Conservation (phyloP, 2,329 filamentous ascomycete genomes). For the Penicillium hesseltinei region DNA sequence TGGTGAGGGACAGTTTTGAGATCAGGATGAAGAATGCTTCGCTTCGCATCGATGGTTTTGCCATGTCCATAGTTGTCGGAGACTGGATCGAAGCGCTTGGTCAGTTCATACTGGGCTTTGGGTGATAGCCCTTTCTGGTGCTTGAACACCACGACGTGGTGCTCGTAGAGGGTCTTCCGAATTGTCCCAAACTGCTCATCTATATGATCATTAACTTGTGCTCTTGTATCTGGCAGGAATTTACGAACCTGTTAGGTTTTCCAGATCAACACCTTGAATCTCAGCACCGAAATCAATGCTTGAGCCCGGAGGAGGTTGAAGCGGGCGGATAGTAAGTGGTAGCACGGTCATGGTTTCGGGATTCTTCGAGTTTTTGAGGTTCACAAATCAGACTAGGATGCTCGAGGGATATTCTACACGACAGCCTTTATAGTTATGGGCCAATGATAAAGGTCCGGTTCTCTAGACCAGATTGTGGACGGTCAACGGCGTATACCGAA, state of each 20-base stretch:
- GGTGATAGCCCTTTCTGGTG: conserved; percentile 63
- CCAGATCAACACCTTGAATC: conserved; percentile 58
- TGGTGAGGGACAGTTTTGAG: conserved; percentile 78
- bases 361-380: background rate
- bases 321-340: conserved; percentile 21
- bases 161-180: conserved; percentile 62
- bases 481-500: conserved; percentile 14
- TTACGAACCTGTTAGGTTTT: conserved; percentile 60
- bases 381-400: background rate
- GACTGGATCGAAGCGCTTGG: conserved; percentile 68
- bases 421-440: background rate
- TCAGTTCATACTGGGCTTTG: conserved; percentile 71
- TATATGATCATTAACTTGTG: conserved; percentile 28
- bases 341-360: conserved; percentile 11
- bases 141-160: conserved; percentile 71
- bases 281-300: conserved; percentile 60
- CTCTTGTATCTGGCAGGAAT: background rate
- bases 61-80: conserved; percentile 70
- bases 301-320: conserved; percentile 31
- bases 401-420: background rate
- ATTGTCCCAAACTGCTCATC: conserved; percentile 65
- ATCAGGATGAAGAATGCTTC: conserved; percentile 70
- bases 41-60: conserved; percentile 67
- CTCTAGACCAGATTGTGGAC: background rate
- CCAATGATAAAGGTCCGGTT: background rate